Conservation (phyloP, 1,139 yeast species). For the Yamadazyma dushanensis region DNA sequence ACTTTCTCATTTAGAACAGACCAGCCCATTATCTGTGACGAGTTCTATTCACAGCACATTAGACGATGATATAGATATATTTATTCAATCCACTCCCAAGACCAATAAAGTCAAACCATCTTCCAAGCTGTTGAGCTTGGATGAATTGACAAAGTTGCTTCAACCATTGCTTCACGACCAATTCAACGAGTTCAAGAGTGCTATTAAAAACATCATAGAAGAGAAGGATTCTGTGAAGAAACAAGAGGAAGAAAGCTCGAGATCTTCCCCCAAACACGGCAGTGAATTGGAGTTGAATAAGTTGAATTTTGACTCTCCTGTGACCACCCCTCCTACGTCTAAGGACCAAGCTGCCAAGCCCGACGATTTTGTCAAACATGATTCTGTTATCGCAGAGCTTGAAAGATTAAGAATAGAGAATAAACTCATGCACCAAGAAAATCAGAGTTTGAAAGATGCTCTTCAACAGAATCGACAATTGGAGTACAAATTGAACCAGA, state of each 20-base stretch:
- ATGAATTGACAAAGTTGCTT: conserved; percentile 15
- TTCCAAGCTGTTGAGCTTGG: conserved; percentile 9
- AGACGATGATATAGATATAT: conserved; percentile 10
- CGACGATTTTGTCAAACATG: too few species aligned
- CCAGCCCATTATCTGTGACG: not conserved
- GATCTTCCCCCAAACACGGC: conserved; percentile 2
- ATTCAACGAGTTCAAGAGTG: conserved; percentile 16
- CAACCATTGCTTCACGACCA: conserved; percentile 19
- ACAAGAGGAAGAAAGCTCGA: not conserved
- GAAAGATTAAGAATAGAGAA: conserved; percentile 7
- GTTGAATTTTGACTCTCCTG: conserved; percentile 13
- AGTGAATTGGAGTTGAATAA: conserved; percentile 7
- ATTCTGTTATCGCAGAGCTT: conserved; percentile 5
- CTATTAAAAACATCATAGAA: conserved; percentile 7
- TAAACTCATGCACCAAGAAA: conserved; percentile 6
- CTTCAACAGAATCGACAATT: conserved; percentile 10
- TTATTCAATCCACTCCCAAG: conserved; percentile 33
- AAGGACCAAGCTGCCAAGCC: conserved; percentile 11
- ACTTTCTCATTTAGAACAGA: not conserved
- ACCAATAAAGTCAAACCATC: conserved; percentile 23
- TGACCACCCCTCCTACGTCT: conserved; percentile 19
- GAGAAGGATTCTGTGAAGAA: not conserved
- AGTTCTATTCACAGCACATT: conserved; percentile 2
- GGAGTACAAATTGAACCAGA: conserved; percentile 14
- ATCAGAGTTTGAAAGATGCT: conserved; percentile 1